These are phyloP conservation scores for Starmerella vitae DNA, from an alignment of 805 yeast genomes.

Conservation along the genomic window DNA sequence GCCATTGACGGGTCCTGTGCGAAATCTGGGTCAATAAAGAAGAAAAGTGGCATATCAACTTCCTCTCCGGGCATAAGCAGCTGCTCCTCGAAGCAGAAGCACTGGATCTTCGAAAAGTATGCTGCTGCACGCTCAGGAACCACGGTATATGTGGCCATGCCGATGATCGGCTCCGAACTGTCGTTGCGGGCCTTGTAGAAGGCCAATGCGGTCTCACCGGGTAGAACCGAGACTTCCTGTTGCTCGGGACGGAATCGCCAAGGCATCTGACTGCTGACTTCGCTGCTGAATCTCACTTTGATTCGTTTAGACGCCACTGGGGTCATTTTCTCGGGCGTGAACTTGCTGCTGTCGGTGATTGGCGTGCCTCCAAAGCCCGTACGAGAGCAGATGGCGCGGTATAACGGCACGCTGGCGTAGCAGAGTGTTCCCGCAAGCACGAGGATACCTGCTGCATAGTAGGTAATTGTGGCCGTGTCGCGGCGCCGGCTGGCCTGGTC, in stretches of 20 bases:
- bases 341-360: constrained; percentile 64
- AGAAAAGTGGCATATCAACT: constrained; percentile 97
- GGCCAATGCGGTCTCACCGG: constrained; percentile 96
- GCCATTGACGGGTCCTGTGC: constrained; percentile 87
- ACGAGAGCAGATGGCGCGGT: constrained; percentile 80
- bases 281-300: constrained; percentile 77
- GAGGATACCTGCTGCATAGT: constrained; percentile 19
- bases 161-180: constrained; percentile 80
- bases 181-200: constrained; percentile 84
- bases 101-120: constrained; percentile 91
- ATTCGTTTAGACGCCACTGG: constrained; percentile 82
- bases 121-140: constrained; percentile 95
- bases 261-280: constrained; percentile 77
- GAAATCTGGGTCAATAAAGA: constrained; percentile 91
- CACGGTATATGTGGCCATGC: constrained; percentile 97
- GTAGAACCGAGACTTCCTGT: constrained; percentile 78
- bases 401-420: constrained; percentile 85
- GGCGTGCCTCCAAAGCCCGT: constrained; percentile 97
- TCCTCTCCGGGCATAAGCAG: constrained; percentile 88
- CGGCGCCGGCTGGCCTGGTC: constrained; percentile 8
- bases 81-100: constrained; percentile 97
- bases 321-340: constrained; percentile 73
- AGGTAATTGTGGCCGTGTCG: constrained; percentile 16
- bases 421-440: constrained; percentile 39
- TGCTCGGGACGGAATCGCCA: constrained; percentile 95